Base-by-base conservation (phyloP, 768 basidiomycete species). In the Tubosaeta sp. region DNA sequence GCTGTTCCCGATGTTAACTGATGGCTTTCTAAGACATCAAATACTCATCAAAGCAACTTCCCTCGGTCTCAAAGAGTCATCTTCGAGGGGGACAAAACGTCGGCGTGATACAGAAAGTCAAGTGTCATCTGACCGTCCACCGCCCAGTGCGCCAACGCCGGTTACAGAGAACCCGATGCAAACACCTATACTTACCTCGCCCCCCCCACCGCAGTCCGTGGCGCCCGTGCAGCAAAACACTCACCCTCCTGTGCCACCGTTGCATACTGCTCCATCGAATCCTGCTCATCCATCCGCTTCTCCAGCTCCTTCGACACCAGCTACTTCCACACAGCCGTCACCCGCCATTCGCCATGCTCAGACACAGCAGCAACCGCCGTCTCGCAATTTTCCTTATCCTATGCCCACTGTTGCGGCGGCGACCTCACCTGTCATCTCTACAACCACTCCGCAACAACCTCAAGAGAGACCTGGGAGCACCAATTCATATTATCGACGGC, bases 1-100 rank as follows among this genome's bases (percentile, higher is more conserved):
- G 27, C 6, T 3, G 11, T 32, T 40, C 13, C 16, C 3, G 38
- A 12, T 19, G 4, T 41, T 41, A 7, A n/a, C 48, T 64, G 46
- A 64, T 42, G 25, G 18, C 30, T 41, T 24, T 31, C 1, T 19
- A 46, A 91, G 89, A 61, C 87, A 90, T 59, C 89, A 92, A 64
- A 90, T 91, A 49, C 71, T 90, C 30, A 80, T 90, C 53, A 90
- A 89, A 67, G 90, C 88, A 2, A 91, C 86, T 2, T 71, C 77
- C n/a, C 66, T 92, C 16, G 85, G 86, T 10, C 72, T 92, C 43
- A 90, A 90, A 66, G 86, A 86, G 58, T 87, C 84, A 55, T 81
- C 86, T 16, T 77, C 77, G 1, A 69, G 84, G 38, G 83, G 78
- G 6, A 72, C 74, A 27, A 87, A 87, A 59, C 78, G 86, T 39